Evolutionary conservation across 2,329 filamentous ascomycete species (phyloP).

Genomic region (Diaporthe citrichinensis): DNA sequence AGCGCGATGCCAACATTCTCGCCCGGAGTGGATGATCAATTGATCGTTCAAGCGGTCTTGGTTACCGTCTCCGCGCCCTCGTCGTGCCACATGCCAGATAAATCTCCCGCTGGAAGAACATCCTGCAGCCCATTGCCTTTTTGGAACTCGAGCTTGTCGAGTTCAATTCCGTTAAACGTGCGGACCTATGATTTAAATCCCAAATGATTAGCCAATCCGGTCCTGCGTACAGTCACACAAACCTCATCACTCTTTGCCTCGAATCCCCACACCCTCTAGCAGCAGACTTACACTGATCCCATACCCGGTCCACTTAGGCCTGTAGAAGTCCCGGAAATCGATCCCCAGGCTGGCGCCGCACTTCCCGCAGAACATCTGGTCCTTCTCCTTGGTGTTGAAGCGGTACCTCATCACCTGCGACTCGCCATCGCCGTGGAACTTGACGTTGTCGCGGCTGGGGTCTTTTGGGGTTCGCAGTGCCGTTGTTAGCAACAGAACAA

Average conservation of each 20-base stretch:
- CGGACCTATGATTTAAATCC: conserved; percentile 51
- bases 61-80: conserved; percentile 39
- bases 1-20: neutral
- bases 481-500: neutral
- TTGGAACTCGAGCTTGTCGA: conserved; percentile 54
- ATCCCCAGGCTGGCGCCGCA: conserved; percentile 63
- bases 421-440: conserved; percentile 59
- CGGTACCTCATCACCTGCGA: conserved; percentile 54
- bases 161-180: conserved; percentile 57
- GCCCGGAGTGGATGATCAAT: neutral
- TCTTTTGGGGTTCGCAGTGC: conserved; percentile 48
- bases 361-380: conserved; percentile 64
- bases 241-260: neutral
- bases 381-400: conserved; percentile 63
- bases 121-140: conserved; percentile 54
- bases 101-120: conserved; percentile 53
- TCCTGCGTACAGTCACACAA: neutral
- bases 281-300: conserved; percentile 59
- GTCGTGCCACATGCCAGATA: conserved; percentile 53
- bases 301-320: conserved; percentile 50
- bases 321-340: conserved; percentile 54
- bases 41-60: conserved; percentile 1
- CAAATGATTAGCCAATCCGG: neutral
- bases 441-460: conserved; percentile 55
- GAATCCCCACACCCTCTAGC: neutral